Evolutionary conservation across 176 grass and related monocot species (phyloP).

Genomic region (Raddia guianensis): DNA sequence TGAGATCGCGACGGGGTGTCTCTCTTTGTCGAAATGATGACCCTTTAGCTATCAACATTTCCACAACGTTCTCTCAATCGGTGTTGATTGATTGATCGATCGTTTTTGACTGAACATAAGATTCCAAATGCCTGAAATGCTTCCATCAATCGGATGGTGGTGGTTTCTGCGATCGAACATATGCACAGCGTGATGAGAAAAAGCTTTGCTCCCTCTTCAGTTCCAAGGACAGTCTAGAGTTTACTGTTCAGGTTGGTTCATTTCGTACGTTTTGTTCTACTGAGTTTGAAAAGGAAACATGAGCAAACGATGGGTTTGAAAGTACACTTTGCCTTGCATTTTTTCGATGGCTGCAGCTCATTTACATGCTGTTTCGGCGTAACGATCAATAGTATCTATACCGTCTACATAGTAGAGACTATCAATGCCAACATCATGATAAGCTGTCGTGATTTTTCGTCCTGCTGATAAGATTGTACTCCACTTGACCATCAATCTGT

Average conservation of each 20-base stretch:
- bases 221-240: not conserved
- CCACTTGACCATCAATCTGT: conserved; percentile 36
- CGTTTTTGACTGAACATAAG: conserved; percentile 47
- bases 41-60: not conserved
- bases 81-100: conserved; percentile 9
- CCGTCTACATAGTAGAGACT: not conserved
- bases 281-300: not conserved
- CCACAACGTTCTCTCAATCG: conserved; percentile 27
- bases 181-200: not conserved
- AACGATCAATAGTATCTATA: not conserved
- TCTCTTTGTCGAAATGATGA: too few relatives aligned
- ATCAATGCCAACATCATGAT: conserved; percentile 44
- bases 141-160: conserved; percentile 3
- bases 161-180: conserved; percentile 16
- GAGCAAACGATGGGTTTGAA: not conserved
- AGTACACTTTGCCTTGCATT: not conserved
- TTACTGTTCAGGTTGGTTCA: not conserved
- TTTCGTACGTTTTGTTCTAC: not conserved
- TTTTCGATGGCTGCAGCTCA: not conserved
- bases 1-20: too few relatives aligned
- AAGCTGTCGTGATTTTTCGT: conserved; percentile 38
- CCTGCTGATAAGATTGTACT: conserved; percentile 25
- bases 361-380: not conserved
- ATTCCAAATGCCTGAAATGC: conserved; percentile 44
- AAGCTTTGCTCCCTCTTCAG: not conserved